These are phyloP conservation scores for Sporothrix brunneoviolacea DNA, from an alignment of 2,329 filamentous ascomycete genomes.

Conservation along the genomic window DNA sequence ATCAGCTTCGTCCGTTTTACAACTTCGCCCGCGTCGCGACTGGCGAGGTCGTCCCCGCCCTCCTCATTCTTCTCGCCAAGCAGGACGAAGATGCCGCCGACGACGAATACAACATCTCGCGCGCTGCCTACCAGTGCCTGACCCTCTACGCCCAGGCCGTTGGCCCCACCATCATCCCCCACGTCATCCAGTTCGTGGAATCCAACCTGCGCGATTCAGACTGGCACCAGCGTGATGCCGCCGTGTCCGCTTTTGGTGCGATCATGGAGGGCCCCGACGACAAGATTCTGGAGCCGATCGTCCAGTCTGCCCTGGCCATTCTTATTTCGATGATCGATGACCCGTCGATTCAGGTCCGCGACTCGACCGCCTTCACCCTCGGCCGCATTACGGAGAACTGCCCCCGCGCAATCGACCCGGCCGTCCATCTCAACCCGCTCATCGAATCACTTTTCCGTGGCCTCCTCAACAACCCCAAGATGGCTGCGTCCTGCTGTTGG, in stretches of 20 bases:
- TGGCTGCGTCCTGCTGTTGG: slow-evolving; percentile 98
- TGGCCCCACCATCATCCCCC: slow-evolving; percentile 72
- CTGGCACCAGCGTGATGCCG: slow-evolving; percentile 92
- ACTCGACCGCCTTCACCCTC: slow-evolving; percentile 92
- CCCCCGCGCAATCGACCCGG: slow-evolving; percentile 83
- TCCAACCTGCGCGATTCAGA: slow-evolving; percentile 81
- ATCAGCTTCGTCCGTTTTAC: slow-evolving; percentile 86
- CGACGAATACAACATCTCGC: slow-evolving; percentile 94
- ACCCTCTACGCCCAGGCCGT: slow-evolving; percentile 94
- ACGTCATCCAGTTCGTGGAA: slow-evolving; percentile 88
- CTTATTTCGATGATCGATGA: slow-evolving; percentile 92
- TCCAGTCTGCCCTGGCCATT: slow-evolving; percentile 90
- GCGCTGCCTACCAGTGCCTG: slow-evolving; percentile 92
- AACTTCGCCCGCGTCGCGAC: slow-evolving; percentile 93
- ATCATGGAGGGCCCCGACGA: slow-evolving; percentile 99
- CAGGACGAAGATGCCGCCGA: slow-evolving; percentile 96
- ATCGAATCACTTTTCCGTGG: slow-evolving; percentile 87
- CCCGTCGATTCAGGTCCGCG: slow-evolving; percentile 79
- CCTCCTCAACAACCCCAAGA: slow-evolving; percentile 85
- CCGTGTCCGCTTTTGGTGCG: slow-evolving; percentile 92
- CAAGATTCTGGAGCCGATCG: slow-evolving; percentile 82
- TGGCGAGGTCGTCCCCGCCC: slow-evolving; percentile 86
- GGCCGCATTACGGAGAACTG: slow-evolving; percentile 94
- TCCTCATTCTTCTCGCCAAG: slow-evolving; percentile 83
- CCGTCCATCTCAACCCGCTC: slow-evolving; percentile 72